phyloP scores from a whole-genome alignment of 1,284 basidiomycete species.

The Cryptococcus jaspeensis region DNA sequence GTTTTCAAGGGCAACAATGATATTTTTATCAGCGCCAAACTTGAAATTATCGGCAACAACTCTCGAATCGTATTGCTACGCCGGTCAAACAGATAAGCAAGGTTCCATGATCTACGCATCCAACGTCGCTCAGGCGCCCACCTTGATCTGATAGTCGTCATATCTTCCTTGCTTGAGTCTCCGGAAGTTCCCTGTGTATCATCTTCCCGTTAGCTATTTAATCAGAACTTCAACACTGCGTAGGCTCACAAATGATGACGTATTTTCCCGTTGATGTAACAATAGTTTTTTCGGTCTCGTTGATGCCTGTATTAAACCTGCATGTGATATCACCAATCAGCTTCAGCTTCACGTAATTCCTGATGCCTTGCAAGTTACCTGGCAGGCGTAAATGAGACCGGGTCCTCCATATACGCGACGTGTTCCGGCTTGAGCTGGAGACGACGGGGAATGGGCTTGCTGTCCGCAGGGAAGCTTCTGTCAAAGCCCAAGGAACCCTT shows the following conservation, averaged over 20 bases:
- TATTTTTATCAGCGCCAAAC: constrained; percentile 91
- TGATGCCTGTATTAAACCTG: constrained; percentile 89
- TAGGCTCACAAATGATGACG: constrained; percentile 70
- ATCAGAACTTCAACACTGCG: not conserved
- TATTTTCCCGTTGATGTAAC: constrained; percentile 95
- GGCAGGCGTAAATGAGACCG: constrained; percentile 87
- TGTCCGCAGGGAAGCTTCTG: constrained; percentile 87
- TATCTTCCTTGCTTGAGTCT: constrained; percentile 89
- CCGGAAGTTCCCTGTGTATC: constrained; percentile 79
- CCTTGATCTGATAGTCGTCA: constrained; percentile 94
- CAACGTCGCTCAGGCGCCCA: constrained; percentile 33
- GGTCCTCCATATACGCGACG: constrained; percentile 89
- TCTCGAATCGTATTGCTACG: constrained; percentile 73
- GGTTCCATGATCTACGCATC: not conserved
- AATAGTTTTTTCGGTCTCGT: constrained; percentile 88
- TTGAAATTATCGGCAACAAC: constrained; percentile 97
- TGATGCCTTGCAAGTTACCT: constrained; percentile 52
- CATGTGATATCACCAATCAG: not conserved
- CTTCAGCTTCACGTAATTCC: not conserved
- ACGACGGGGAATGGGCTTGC: constrained; percentile 87
- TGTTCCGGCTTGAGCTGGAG: constrained; percentile 90
- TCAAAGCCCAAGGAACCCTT: constrained; percentile 88
- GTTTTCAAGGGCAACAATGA: constrained; percentile 92
- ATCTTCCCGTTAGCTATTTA: not conserved
- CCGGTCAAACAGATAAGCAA: constrained; percentile 9